phyloP scores from a whole-genome alignment of 768 basidiomycete genomes.

The Russula abietina region DNA sequence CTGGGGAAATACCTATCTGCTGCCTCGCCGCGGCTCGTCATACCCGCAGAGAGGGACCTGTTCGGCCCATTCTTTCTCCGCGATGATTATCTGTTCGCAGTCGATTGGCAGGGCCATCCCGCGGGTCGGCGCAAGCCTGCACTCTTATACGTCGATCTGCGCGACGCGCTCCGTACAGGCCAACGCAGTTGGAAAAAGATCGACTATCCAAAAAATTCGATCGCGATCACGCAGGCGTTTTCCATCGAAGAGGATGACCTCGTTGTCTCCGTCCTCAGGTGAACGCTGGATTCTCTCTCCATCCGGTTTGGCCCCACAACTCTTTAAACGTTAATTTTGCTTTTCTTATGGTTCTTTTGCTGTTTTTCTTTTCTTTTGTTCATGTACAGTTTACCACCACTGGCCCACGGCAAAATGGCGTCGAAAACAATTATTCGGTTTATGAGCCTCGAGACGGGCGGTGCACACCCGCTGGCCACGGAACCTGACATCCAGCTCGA shows the following conservation, averaged over 20 bases:
- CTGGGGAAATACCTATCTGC: neutral
- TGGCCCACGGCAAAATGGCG: neutral
- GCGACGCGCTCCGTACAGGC: constrained; percentile 11
- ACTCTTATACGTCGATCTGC: constrained; percentile 8
- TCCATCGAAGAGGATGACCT: constrained; percentile 16
- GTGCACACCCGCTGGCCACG: neutral
- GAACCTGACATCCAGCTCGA: constrained; percentile 4
- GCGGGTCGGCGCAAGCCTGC: neutral
- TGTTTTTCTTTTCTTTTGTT: too few species aligned
- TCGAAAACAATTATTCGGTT: constrained; percentile 8
- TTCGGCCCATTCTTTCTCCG: constrained; percentile 18
- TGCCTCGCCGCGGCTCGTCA: neutral
- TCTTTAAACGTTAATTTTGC: neutral
- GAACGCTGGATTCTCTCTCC: neutral
- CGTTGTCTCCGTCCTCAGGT: constrained; percentile 20
- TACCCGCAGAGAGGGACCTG: constrained; percentile 9
- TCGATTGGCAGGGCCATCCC: constrained; percentile 15
- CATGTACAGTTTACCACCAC: constrained; percentile 4
- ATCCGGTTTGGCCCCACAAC: neutral
- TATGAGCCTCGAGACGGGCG: constrained; percentile 16
- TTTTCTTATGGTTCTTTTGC: neutral
- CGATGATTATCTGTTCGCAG: constrained; percentile 10
- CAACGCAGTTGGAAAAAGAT: constrained; percentile 8
- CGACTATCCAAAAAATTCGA: constrained; percentile 11
- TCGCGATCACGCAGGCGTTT: constrained; percentile 19